Base-by-base conservation (phyloP, 768 basidiomycete species). In the Termitomyces bulborhizus region DNA sequence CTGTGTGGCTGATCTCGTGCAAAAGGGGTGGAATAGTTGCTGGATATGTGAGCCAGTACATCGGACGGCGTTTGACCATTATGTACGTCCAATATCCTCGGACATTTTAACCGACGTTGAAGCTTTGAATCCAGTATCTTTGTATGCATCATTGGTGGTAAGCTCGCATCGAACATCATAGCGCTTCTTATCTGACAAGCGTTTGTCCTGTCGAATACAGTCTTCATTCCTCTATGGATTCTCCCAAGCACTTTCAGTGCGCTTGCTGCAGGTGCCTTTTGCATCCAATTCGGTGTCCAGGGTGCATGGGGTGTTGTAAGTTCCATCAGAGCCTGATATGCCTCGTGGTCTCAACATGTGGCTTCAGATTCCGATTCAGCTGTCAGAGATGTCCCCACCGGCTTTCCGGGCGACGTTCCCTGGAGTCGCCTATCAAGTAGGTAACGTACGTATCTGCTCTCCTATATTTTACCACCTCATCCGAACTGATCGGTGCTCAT, bases 371-470 rank as follows among this genome's bases (percentile, higher is more conserved):
- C 91, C 92, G 1, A 87, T 93, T 62, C 88, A 86, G 67, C 76
- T 95, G 21, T 78, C 83, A 12, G 93, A 96, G 69, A 78, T 93
- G 71, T 88, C 88, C 0, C 93, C 93, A 2, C 88, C 90, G 4
- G 92, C 90, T 0, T 95, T 93, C 78, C 78, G 93, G 54, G 89
- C 91, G 3, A 88, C 88, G 1, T 93, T 92, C 76, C 88, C 88
- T 39, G 92, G 92, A 56, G 82, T 91, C 0, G 82, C 87, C 3
- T 94, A 93, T 69, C 92, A 93, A 62, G 61, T 93, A 26, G 90
- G 92, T 42, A 92, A 90, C 69, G 77, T 77, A 54, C 24, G 73
- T 77, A 68, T 5, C n/a, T 2, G 18, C 16, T 3, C 11, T 13
- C 34, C 7, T 13, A 40, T 69, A 62, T 2, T 6, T 27, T 16